These are phyloP conservation scores for Leishmania aethiopica DNA, from an alignment of 208 protist species.

Conservation along the genomic window DNA sequence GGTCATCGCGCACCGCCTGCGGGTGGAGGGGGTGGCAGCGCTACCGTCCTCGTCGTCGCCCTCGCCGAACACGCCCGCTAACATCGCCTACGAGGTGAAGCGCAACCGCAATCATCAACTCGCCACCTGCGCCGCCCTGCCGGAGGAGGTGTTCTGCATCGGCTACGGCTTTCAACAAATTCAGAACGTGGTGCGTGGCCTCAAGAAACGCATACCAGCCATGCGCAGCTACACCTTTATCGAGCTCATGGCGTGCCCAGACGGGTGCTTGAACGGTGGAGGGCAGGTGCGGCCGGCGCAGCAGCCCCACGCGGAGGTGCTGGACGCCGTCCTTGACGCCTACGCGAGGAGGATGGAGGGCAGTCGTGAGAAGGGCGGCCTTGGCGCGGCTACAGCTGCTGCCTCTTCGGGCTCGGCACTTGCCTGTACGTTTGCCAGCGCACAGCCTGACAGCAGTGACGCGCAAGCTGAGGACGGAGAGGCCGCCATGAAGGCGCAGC, in stretches of 20 bases:
- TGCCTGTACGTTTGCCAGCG: background rate
- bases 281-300: conserved; percentile 78
- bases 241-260: conserved; percentile 98
- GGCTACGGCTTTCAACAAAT: conserved; percentile 99
- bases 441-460: background rate
- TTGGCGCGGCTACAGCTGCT: background rate
- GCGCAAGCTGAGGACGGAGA: background rate
- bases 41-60: background rate
- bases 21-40: background rate
- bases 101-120: conserved; percentile 77
- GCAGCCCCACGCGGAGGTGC: conserved; percentile 19
- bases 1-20: conserved; percentile 33
- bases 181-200: conserved; percentile 95
- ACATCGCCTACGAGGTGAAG: conserved; percentile 59
- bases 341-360: conserved; percentile 2
- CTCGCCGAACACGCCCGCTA: conserved; percentile 1
- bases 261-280: conserved; percentile 98
- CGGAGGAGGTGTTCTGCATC: conserved; percentile 66
- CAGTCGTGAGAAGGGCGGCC: background rate
- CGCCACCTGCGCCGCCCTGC: conserved; percentile 36
- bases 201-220: conserved; percentile 79
- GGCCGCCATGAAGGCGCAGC: background rate
- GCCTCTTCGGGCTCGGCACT: background rate
- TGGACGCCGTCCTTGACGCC: conserved; percentile 21
- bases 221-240: conserved; percentile 89